These are phyloP conservation scores for Cantharellus cinnabarinus DNA, from an alignment of 768 basidiomycete species.

Conservation along the genomic window DNA sequence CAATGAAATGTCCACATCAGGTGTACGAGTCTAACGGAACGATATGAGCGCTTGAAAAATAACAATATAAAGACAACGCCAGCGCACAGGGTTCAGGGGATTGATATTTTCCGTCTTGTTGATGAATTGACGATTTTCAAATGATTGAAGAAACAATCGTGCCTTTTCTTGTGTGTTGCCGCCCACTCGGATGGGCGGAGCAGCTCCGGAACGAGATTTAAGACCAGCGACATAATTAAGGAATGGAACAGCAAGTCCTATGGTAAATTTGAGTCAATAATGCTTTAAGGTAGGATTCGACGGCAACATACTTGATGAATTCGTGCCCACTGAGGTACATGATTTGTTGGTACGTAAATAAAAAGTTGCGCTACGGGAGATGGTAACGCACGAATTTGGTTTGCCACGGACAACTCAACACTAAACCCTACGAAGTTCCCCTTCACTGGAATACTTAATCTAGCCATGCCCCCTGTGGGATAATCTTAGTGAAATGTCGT, in stretches of 20 bases:
- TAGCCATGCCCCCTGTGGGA: slow-evolving; percentile 7
- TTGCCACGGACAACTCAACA: slow-evolving; percentile 41
- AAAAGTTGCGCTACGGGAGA: neutral
- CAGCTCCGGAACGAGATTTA: slow-evolving; percentile 22
- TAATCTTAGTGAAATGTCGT: neutral
- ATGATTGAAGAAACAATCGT: neutral
- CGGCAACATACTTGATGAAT: neutral
- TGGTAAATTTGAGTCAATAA: slow-evolving; percentile 10
- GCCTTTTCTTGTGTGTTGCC: slow-evolving; percentile 31
- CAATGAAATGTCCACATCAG: slow-evolving; percentile 38
- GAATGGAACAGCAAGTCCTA: slow-evolving; percentile 21
- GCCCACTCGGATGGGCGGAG: slow-evolving; percentile 25
- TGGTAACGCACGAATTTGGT: slow-evolving; percentile 24
- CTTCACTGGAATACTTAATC: slow-evolving; percentile 23
- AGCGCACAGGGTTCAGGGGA: slow-evolving; percentile 14
- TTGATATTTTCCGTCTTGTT: slow-evolving; percentile 10
- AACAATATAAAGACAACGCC: neutral
- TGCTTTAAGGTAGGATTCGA: neutral
- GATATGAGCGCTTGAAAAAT: slow-evolving; percentile 2
- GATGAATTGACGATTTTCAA: neutral
- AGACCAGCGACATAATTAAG: slow-evolving; percentile 29
- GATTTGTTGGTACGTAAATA: neutral
- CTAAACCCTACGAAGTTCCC: slow-evolving; percentile 41
- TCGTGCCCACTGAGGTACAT: slow-evolving; percentile 6
- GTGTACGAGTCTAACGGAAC: slow-evolving; percentile 38